Percentiles rank a stretch among this genome's conserved stretches.
These are phyloP conservation scores for Paecilomyces formosus DNA, from an alignment of 2,329 filamentous ascomycete genomes.

Conservation along the genomic window DNA sequence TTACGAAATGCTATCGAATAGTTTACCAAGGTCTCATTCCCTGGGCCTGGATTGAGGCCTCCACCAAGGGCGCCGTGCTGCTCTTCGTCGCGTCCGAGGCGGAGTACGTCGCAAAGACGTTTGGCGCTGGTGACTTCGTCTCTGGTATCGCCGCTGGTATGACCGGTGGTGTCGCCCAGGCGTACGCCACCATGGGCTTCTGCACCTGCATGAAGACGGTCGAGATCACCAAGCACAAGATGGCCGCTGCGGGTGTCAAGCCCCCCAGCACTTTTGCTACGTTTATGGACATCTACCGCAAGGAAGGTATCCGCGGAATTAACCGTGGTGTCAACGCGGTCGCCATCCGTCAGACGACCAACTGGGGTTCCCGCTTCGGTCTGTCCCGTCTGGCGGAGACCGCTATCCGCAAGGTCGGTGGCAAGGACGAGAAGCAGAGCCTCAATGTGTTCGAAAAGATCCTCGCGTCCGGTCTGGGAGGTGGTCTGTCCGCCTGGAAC, in stretches of 20 bases:
- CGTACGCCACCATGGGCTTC: conserved; percentile 99
- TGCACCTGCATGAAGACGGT: conserved; percentile 99
- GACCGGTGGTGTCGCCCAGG: conserved; percentile 89
- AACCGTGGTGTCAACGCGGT: conserved; percentile 99
- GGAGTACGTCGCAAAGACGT: conserved; percentile 82
- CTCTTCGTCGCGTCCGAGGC: conserved; percentile 98
- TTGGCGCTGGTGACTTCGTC: conserved; percentile 79
- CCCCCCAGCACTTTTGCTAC: conserved; percentile 87
- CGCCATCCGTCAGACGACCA: conserved; percentile 97
- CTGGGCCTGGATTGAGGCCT: conserved; percentile 99
- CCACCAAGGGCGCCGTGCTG: conserved; percentile 96
- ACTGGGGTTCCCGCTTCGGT: conserved; percentile 97
- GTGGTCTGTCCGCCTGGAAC: conserved; percentile 96
- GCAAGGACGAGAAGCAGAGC: conserved; percentile 74
- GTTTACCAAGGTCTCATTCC: conserved; percentile 99
- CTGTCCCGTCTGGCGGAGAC: conserved; percentile 85
- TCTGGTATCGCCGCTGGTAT: conserved; percentile 88
- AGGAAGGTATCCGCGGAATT: conserved; percentile 89
- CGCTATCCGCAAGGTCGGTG: conserved; percentile 69
- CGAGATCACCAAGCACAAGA: conserved; percentile 98
- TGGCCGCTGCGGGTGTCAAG: conserved; percentile 73
- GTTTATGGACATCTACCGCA: conserved; percentile 94
- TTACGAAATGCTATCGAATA: conserved; percentile 31
- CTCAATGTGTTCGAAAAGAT: conserved; percentile 81
- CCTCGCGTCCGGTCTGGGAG: conserved; percentile 74